Base-by-base conservation (phyloP, 345 rosid species). In the Lumnitzera littorea region DNA sequence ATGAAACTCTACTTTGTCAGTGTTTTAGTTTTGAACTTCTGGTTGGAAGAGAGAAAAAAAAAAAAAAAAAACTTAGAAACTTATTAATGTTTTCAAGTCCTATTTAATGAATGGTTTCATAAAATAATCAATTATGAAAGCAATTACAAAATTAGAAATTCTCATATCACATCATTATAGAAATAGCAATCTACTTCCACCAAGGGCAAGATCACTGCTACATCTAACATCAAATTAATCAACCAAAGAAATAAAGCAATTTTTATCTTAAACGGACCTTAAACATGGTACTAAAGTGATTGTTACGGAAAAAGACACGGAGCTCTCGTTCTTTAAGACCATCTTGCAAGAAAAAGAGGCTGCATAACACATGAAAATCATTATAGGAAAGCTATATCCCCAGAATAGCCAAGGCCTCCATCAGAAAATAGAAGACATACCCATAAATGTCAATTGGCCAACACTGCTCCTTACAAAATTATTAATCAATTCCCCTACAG, bases 281-380 rank as follows among this genome's bases (percentile, higher is more conserved):
- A 73, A 95, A 88, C 99, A 95, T 95, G 75, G 99, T 91, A 75
- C 95, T 80, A 82, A 95, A 95, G 76, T 95, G 99, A 73, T 95
- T 95, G 72, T 95, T 95, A 50, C 98, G 96, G 75, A 95, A 95
- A 62, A 88, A 95, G 25, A 95, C 96, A 76, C 99, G 91, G 31
- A 91, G 91, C 56, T 95, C 95, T 5, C 96, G 86, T 73, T 95
- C 99, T 72, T 91, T 88, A 13, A 91, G 84, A 57, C 96, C 96
- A 49, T 91, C 94, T 78, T 78, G 96, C 62, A 95, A 79, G 81
- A 79, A 82, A 68, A 91, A 86, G 46, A 95, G 96, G 74, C 99
- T 94, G 86, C 64, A 74, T 64, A 67, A 69, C 12, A 64, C 23
- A 41, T 64, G 47, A 50, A 60, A 9, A 46, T 53, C 36, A 65